phyloP scores from a whole-genome alignment of 495 filamentous ascomycete species.

The Parachaetomium inaequale region DNA sequence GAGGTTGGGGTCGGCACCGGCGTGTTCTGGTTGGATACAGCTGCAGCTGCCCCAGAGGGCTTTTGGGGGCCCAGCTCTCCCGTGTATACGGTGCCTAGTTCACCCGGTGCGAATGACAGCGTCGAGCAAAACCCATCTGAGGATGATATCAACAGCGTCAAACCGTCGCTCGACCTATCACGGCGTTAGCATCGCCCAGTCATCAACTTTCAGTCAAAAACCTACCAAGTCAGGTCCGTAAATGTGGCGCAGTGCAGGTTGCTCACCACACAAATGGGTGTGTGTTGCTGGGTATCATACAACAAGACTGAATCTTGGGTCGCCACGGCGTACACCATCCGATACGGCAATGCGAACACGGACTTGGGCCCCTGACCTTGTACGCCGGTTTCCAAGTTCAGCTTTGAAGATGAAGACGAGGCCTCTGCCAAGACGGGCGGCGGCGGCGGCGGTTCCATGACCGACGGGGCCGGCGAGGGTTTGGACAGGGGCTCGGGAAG shows the following conservation, averaged over 20 bases:
- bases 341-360: constrained; percentile 82
- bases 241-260: constrained; percentile 97
- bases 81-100: constrained; percentile 82
- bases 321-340: constrained; percentile 93
- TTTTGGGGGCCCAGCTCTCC: constrained; percentile 57
- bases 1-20: constrained; percentile 63
- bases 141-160: constrained; percentile 90
- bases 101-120: constrained; percentile 75
- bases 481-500: constrained; percentile 78
- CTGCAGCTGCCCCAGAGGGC: constrained; percentile 40
- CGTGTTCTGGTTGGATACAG: constrained; percentile 56
- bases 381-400: constrained; percentile 53
- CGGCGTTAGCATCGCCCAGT: constrained; percentile 27
- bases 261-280: constrained; percentile 87
- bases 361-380: constrained; percentile 55
- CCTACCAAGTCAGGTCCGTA: constrained; percentile 92
- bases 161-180: constrained; percentile 88
- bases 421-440: constrained; percentile 48
- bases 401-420: constrained; percentile 43
- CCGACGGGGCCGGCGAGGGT: constrained; percentile 50
- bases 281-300: constrained; percentile 96
- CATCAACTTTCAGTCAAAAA: not conserved
- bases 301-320: constrained; percentile 95
- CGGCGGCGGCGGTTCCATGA: constrained; percentile 85
- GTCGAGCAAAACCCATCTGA: constrained; percentile 97